These are phyloP conservation scores for Barbatosphaeria neglecta DNA, from an alignment of 495 filamentous ascomycete genomes.

Conservation along the genomic window DNA sequence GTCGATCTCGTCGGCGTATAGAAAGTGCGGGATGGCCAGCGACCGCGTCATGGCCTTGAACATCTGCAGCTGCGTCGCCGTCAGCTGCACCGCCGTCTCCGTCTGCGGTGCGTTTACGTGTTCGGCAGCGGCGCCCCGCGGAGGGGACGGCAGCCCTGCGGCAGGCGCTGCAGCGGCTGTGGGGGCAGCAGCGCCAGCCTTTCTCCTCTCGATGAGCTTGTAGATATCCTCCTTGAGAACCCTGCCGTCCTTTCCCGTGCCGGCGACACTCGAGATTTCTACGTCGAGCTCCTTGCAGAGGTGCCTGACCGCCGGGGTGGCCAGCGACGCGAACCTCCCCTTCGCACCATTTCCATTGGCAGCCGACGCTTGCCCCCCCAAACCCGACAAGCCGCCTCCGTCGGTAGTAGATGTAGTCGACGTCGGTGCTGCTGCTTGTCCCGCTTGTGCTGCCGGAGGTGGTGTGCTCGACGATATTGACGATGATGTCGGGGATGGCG, in stretches of 20 bases:
- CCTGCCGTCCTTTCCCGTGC: constrained; percentile 85
- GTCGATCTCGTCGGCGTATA: constrained; percentile 80
- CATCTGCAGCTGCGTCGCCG: constrained; percentile 80
- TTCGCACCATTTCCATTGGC: no score
- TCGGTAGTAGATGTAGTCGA: background rate
- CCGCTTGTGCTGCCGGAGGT: background rate
- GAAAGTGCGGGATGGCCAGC: constrained; percentile 81
- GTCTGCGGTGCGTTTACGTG: constrained; percentile 37
- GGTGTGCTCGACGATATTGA: no score
- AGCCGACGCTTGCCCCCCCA: no score
- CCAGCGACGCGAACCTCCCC: constrained; percentile 47
- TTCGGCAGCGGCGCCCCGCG: constrained; percentile 9
- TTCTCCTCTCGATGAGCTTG: constrained; percentile 42
- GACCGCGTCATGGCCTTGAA: constrained; percentile 97
- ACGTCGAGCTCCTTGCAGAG: constrained; percentile 66
- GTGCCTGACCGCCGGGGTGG: constrained; percentile 88
- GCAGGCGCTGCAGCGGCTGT: background rate
- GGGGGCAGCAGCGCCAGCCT: constrained; percentile 9
- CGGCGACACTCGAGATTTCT: constrained; percentile 62
- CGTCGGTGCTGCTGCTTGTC: constrained; percentile 3
- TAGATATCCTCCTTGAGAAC: constrained; percentile 93
- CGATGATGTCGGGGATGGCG: no score
- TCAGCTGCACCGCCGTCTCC: constrained; percentile 56
- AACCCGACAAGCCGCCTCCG: no score
- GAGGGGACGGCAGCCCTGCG: constrained; percentile 9